Base-by-base conservation (phyloP, 306 rosid species). In the Quercus mongolica region DNA sequence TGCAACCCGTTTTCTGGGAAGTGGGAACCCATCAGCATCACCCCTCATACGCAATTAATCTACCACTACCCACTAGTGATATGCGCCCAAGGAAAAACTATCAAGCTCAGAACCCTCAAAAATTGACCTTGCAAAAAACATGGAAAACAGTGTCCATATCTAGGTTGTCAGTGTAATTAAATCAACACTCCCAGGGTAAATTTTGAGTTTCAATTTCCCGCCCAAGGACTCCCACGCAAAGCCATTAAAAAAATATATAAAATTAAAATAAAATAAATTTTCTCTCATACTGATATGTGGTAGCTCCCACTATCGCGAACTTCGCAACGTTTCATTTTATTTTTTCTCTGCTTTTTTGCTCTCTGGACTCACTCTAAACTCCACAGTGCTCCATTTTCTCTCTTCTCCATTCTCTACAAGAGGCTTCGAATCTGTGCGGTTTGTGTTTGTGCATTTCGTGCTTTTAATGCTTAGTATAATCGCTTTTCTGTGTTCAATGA, bases 201-300 rank as follows among this genome's bases (percentile, higher is more conserved):
- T 1, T 2, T 21, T n/a, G 23, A 44, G 3, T 1, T 7, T 1
- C 5, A 7, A 25, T 86, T 88, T 92, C 97, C 97, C 97, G 97
- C 97, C 87, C 91, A 88, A 54, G 0, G 62, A 44, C 14, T 1
- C 62, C 61, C 38, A 10, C n/a, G 44, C 13, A 69, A 11, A 6
- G 18, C 63, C 51, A 23, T 26, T 38, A 64, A 26, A 77, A 57
- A 77, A 52, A 78, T 18, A 3, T 72, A 46, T 17, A 55, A 46
- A n/a, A 54, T 20, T 33, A 76, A 20, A 30, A 58, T 5, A 12
- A 51, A 69, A 41, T 56, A 76, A 69, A 62, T 19, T 21, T 26
- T 44, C 13, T 55, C 15, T 9, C 1, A 54, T 80, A 62, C 68
- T 72, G 4, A 52, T 71, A 11, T 9, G 57, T 26, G 31, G 12